These are phyloP conservation scores for Umbilicaria muhlenbergii DNA, from an alignment of 495 filamentous ascomycete species.

Conservation along the genomic window DNA sequence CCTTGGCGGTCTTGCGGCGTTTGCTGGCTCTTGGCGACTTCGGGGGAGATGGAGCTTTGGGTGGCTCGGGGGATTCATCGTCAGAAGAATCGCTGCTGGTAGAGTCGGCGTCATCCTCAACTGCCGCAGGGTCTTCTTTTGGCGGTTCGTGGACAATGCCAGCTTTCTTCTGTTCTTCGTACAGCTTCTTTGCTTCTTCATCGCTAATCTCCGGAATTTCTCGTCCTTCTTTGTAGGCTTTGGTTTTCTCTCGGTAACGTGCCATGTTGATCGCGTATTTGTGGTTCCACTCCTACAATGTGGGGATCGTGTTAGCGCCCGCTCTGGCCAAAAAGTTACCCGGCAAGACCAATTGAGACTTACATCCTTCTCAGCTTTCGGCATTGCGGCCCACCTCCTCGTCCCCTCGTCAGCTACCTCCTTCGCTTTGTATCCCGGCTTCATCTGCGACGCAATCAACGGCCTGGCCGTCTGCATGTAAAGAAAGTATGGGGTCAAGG, in stretches of 20 bases:
- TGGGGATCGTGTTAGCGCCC: conserved; percentile 2
- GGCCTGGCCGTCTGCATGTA: conserved; percentile 74
- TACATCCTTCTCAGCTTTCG: conserved; percentile 56
- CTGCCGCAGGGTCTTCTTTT: conserved; percentile 39
- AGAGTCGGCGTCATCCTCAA: conserved; percentile 27
- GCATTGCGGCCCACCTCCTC: conserved; percentile 65
- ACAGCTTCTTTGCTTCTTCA: conserved; percentile 44
- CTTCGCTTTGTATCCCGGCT: conserved; percentile 49
- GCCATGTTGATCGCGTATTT: conserved; percentile 63
- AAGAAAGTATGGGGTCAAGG: conserved; percentile 85
- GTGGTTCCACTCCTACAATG: conserved; percentile 49
- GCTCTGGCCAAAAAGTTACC: conserved; percentile 4
- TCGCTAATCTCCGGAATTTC: conserved; percentile 32
- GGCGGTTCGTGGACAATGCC: conserved; percentile 30
- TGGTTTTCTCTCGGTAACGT: conserved; percentile 53
- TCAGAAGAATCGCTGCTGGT: conserved; percentile 23
- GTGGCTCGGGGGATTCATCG: conserved; percentile 35
- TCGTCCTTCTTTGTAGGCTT: conserved; percentile 49
- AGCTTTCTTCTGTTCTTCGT: conserved; percentile 34
- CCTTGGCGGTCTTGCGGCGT: conserved; percentile 32
- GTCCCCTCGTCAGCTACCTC: conserved; percentile 73
- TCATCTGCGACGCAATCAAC: conserved; percentile 63
- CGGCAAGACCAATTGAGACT: conserved; percentile 11
- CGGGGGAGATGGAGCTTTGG: conserved; percentile 38
- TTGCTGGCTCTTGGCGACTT: conserved; percentile 27